Evolutionary conservation across 805 yeast genomes (phyloP), one percentile per base, ranked within the genome.

Genomic region (Wickerhamiella kurtzmanii): DNA sequence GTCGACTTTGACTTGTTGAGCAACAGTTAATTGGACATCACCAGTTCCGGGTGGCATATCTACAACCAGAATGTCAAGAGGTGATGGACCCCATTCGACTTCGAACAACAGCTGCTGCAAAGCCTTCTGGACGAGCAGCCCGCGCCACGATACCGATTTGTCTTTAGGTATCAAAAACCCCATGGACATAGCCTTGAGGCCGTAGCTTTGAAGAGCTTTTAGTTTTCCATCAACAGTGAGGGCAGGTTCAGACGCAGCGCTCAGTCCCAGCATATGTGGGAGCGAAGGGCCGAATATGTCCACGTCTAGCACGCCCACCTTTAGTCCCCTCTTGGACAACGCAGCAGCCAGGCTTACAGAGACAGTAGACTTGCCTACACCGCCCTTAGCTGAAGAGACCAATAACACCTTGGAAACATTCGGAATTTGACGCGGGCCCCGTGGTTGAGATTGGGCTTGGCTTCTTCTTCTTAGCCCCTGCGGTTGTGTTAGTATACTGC

Each of bases 31-130:
- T 57, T 85, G 95, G 0, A 83, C 79, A 59, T 85, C 95, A 17
- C 95, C 95, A 0, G 95, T 85, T 2, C 95, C 95, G 0, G 95
- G 95, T 0, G 95, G 95, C 82, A 85, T 74, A 56, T 85, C 95
- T 9, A 85, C 67, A 1, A 85, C 80, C 43, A 85, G 65, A 19
- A 77, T 71, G 58, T 85, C 94, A 40, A 84, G 59, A 9, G 51
- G 52, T 1, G 52, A 37, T 4, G 54, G 52, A 22, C 69, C 67
- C 95, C 95, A 85, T 41, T 77, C 74, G 1, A 85, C 94, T 46
- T 85, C 94, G 55, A 80, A 85, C 8, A 85, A 59, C n/a, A 85
- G 68, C 57, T 85, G 95, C 55, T 85, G 86, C 20, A 85, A 61
- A 0, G 94, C 95, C 60, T 85, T 85, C 76, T 82, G 85, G 18